A percentile compares a stretch with the other conserved stretches of the same genome.
These are phyloP conservation scores for Camelina hispida DNA, from an alignment of 345 rosid species.

Conservation along the genomic window DNA sequence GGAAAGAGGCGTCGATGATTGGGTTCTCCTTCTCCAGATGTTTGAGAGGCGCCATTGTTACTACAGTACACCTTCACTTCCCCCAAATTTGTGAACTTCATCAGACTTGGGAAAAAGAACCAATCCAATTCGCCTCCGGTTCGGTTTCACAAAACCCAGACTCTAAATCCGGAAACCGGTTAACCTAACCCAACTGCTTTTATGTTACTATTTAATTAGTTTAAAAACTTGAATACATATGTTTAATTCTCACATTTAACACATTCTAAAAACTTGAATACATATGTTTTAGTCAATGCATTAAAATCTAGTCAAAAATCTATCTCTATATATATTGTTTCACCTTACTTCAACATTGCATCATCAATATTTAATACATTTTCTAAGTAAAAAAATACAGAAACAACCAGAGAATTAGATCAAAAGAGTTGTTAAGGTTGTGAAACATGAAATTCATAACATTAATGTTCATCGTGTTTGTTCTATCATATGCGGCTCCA, in stretches of 20 bases:
- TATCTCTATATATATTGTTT: not conserved
- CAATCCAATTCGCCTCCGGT: conserved; percentile 12
- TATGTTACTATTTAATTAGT: too few relatives aligned
- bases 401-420: not conserved
- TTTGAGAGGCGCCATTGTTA: conserved; percentile 63
- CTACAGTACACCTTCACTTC: not conserved
- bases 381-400: not conserved
- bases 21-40: conserved; percentile 58
- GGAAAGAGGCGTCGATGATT: conserved; percentile 58
- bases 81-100: not conserved
- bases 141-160: not conserved
- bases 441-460: not conserved
- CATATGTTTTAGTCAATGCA: not conserved
- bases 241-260: not conserved
- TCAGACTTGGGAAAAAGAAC: not conserved
- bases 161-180: not conserved
- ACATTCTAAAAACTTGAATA: not conserved
- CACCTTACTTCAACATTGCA: not conserved
- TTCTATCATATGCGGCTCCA: conserved; percentile 11
- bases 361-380: not conserved
- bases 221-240: too few relatives aligned
- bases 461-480: not conserved
- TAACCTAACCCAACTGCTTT: not conserved
- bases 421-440: not conserved
- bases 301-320: too few relatives aligned